phyloP scores from a whole-genome alignment of 2,329 filamentous ascomycete species.

The Metarhizium guizhouense region DNA sequence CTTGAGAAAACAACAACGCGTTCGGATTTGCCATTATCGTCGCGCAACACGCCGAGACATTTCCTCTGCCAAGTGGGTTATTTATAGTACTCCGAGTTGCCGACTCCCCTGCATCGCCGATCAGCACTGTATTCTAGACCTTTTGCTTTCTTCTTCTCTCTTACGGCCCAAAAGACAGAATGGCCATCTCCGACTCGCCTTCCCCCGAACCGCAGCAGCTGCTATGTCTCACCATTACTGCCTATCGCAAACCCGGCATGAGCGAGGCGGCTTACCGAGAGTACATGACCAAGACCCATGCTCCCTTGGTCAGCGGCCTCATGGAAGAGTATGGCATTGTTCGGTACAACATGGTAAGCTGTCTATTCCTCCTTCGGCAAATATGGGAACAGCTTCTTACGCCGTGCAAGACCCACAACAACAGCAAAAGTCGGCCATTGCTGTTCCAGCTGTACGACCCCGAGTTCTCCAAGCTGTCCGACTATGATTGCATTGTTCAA shows the following conservation, averaged over 20 bases:
- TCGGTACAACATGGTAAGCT: slow-evolving; percentile 6
- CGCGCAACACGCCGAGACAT: no score
- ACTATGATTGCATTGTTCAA: slow-evolving; percentile 8
- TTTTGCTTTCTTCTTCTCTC: neutral
- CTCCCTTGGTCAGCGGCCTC: slow-evolving; percentile 3
- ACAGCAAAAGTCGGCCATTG: slow-evolving; percentile 3
- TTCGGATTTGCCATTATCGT: no score
- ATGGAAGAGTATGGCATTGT: slow-evolving; percentile 8
- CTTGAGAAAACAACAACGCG: no score
- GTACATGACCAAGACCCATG: slow-evolving; percentile 8
- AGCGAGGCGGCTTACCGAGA: slow-evolving; percentile 5
- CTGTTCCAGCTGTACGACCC: slow-evolving; percentile 6
- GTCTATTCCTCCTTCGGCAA: neutral
- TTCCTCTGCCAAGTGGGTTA: no score
- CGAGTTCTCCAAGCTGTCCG: slow-evolving; percentile 6
- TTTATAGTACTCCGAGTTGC: no score
- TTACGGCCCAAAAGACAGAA: neutral
- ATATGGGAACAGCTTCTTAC: neutral
- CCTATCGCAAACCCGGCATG: slow-evolving; percentile 6
- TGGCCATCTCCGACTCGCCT: neutral
- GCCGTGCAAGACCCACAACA: slow-evolving; percentile 3
- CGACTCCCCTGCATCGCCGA: neutral
- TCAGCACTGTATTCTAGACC: neutral
- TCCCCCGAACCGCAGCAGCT: neutral
- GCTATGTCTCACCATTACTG: slow-evolving; percentile 7